Percentiles rank a stretch among this genome's conserved stretches.
These are phyloP conservation scores for Globisporangium iwayamae DNA, from an alignment of 352 stramenopile genomes.

Conservation along the genomic window DNA sequence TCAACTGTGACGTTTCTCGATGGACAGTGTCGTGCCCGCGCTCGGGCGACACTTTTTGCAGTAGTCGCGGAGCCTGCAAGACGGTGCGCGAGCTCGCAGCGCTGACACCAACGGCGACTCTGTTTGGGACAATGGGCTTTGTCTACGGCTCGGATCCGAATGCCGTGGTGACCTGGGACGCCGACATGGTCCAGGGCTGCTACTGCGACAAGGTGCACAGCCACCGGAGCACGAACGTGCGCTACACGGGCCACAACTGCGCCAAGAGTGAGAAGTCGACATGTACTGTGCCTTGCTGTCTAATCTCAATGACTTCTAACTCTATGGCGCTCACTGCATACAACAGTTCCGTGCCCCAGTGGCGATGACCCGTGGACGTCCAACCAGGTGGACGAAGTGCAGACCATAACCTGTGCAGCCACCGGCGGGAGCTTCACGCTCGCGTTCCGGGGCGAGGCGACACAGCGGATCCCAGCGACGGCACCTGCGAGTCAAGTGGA, in stretches of 20 bases:
- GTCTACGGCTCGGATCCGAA: conserved; percentile 80
- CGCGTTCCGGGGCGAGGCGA: conserved; percentile 73
- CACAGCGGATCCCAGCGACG: conserved; percentile 29
- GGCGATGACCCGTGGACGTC: conserved; percentile 88
- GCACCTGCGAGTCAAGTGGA: conserved; percentile 26
- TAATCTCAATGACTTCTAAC: not conserved
- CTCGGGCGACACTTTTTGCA: conserved; percentile 32
- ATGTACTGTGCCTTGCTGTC: not conserved
- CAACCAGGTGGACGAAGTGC: conserved; percentile 71
- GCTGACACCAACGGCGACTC: conserved; percentile 37
- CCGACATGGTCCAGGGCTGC: conserved; percentile 80
- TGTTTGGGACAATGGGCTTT: conserved; percentile 29
- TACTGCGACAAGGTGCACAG: conserved; percentile 81
- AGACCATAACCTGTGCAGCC: conserved; percentile 64
- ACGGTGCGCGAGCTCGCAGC: conserved; percentile 53
- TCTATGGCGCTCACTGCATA: not conserved
- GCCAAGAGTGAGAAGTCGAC: conserved; percentile 32
- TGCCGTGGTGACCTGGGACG: conserved; percentile 80
- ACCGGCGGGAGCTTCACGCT: conserved; percentile 73
- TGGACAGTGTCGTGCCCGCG: conserved; percentile 45
- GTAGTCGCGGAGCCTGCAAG: conserved; percentile 38
- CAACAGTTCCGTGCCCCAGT: conserved; percentile 60
- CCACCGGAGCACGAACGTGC: conserved; percentile 40
- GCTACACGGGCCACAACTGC: conserved; percentile 80
- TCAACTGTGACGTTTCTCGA: not conserved